These are phyloP conservation scores for Tetracladium marchalianum DNA, from an alignment of 495 filamentous ascomycete genomes.

Conservation along the genomic window DNA sequence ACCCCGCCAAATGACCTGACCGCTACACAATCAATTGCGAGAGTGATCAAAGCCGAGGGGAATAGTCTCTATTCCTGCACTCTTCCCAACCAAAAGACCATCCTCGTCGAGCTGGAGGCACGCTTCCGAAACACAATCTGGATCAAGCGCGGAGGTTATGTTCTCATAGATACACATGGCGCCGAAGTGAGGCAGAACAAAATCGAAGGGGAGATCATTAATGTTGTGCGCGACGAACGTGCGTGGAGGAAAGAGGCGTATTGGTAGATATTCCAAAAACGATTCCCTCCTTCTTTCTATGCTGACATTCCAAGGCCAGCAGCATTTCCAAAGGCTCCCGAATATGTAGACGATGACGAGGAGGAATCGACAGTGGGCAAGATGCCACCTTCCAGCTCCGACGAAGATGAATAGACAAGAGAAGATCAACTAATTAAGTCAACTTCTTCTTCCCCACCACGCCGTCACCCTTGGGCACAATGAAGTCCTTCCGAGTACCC, in stretches of 20 bases:
- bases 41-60: slow-evolving; percentile 70
- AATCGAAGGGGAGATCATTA: slow-evolving; percentile 81
- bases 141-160: slow-evolving; percentile 79
- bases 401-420: slow-evolving; percentile 39
- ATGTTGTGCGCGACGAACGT: slow-evolving; percentile 86
- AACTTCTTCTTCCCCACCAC: slow-evolving; percentile 13
- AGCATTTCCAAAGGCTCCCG: slow-evolving; percentile 59
- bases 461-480: slow-evolving; percentile 15
- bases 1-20: slow-evolving; percentile 62
- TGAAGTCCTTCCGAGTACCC: slow-evolving; percentile 40
- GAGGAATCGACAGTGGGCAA: slow-evolving; percentile 71
- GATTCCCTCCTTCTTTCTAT: background rate
- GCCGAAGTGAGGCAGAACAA: slow-evolving; percentile 62
- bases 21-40: slow-evolving; percentile 56
- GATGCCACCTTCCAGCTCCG: slow-evolving; percentile 65
- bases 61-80: slow-evolving; percentile 77
- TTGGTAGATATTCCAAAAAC: slow-evolving; percentile 48
- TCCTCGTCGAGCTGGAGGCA: slow-evolving; percentile 68
- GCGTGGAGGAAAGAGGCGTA: slow-evolving; percentile 83
- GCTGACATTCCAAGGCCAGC: slow-evolving; percentile 52
- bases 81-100: slow-evolving; percentile 41
- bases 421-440: slow-evolving; percentile 11
- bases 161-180: slow-evolving; percentile 62
- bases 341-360: slow-evolving; percentile 52
- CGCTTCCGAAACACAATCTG: slow-evolving; percentile 85